Evolutionary conservation across 495 filamentous ascomycete species (phyloP), one percentile per base, ranked within the genome.

Genomic region (Talaromyces borbonicus): DNA sequence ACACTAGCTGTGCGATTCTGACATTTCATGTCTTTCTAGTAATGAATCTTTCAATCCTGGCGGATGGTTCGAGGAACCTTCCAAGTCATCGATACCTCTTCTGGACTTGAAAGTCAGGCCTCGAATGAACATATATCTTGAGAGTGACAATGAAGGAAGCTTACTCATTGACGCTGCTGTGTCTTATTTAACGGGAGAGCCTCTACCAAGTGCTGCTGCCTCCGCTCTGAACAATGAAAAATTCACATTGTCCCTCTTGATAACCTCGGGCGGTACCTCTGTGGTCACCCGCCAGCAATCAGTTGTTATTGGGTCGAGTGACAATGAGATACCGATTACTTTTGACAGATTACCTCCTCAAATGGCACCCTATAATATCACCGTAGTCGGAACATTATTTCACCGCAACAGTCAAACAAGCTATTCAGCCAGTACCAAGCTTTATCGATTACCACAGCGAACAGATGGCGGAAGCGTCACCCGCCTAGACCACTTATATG

Each of bases 81-180:
- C 56, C 0, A 51, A 50, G 0, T 66, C 69, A 7, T 52, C 63
- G n/a, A 57, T 49, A 0, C 69, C 69, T 7, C 58, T 77, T 8
- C 55, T 86, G 0, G 59, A 83, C 56, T 54, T 86, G 11, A 68
- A 69, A 14, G 59, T 85, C 46, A 66, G 72, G 23, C 76, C 81
- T 4, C 73, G 78, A 4, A 69, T 81, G 54, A 79, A 62, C 35
- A 62, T 82, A 24, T 87, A 85, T 58, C 61, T 78, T 1, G 61
- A 60, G n/a, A 66, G 53, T 29, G 81, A 85, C 53, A 46, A 23
- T 4, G 47, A 51, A 4, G 80, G 66, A 7, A 71, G 74, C 7
- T 78, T 85, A 29, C 70, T 85, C 31, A 65, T 86, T 22, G 73
- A 78, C 51, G 72, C 82, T 3, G 54, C 54, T 20, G 54, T 82